These are phyloP conservation scores for Apiotrichum sp. DNA, from an alignment of 1,284 basidiomycete species.

Conservation along the genomic window DNA sequence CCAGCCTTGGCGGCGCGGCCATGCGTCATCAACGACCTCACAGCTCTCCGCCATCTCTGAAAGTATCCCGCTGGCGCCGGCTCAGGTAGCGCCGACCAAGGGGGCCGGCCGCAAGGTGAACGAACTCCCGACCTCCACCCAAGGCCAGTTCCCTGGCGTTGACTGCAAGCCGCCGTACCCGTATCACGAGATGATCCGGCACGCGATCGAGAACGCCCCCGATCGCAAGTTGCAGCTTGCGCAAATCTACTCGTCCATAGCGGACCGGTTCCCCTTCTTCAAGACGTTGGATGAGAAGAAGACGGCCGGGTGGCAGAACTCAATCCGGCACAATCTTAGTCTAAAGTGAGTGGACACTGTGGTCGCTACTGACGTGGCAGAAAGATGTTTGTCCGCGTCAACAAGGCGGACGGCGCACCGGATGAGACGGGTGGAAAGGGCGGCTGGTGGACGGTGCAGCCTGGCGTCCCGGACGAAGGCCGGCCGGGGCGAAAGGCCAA, in stretches of 20 bases:
- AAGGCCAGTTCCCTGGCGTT: constrained; percentile 36
- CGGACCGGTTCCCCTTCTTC: constrained; percentile 47
- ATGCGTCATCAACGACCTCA: constrained; percentile 25
- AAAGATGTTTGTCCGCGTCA: constrained; percentile 47
- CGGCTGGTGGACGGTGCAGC: constrained; percentile 47
- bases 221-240: constrained; percentile 42
- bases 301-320: constrained; percentile 46
- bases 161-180: constrained; percentile 47
- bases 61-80: constrained; percentile 5
- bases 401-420: constrained; percentile 39
- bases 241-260: constrained; percentile 44
- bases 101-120: constrained; percentile 29
- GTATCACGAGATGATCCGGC: constrained; percentile 46
- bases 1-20: constrained; percentile 9
- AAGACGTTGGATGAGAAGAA: constrained; percentile 45
- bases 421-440: constrained; percentile 45
- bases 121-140: constrained; percentile 33
- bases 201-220: constrained; percentile 43
- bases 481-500: constrained; percentile 44
- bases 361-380: constrained; percentile 19
- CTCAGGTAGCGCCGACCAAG: constrained; percentile 1
- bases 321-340: constrained; percentile 45
- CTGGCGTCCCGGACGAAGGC: constrained; percentile 45
- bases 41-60: constrained; percentile 28
- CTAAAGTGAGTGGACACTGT: constrained; percentile 37